These are phyloP conservation scores for Fagopyrum homotropicum DNA, from an alignment of 148 eudicot species.

Conservation along the genomic window DNA sequence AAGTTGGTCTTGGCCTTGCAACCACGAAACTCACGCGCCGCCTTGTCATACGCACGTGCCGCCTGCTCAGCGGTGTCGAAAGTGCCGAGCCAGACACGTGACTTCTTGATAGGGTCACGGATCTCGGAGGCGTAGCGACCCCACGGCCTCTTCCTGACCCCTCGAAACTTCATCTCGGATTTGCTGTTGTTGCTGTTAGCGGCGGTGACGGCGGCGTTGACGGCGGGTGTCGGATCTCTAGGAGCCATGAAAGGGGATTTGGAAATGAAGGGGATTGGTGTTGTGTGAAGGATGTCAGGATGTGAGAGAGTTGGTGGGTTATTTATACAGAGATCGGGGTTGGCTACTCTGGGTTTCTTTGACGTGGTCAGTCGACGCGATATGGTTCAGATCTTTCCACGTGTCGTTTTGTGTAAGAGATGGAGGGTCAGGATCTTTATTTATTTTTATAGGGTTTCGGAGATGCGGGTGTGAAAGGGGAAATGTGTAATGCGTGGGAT, in stretches of 20 bases:
- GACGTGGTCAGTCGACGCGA: background rate
- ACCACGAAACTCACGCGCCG: slow-evolving; percentile 76
- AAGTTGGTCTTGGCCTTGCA: slow-evolving; percentile 64
- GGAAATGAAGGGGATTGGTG: background rate
- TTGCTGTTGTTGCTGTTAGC: background rate
- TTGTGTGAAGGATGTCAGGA: background rate
- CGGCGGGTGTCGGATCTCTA: background rate
- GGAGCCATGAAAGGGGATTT: background rate
- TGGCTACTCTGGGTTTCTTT: background rate
- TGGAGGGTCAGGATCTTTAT: background rate
- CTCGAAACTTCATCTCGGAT: slow-evolving; percentile 46
- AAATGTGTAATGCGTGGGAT: no score
- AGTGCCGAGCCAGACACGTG: slow-evolving; percentile 76
- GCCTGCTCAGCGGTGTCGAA: slow-evolving; percentile 74
- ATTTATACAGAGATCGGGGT: background rate
- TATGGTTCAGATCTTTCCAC: background rate
- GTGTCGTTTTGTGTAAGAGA: background rate
- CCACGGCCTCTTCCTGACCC: slow-evolving; percentile 71
- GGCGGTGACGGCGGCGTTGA: background rate
- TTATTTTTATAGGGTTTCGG: background rate
- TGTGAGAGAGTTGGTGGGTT: background rate
- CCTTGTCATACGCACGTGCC: slow-evolving; percentile 64
- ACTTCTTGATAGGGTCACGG: slow-evolving; percentile 53
- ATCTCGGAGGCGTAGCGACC: slow-evolving; percentile 79
- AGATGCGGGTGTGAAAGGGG: background rate